phyloP scores from a whole-genome alignment of 2,329 filamentous ascomycete species.

The Trichoderma breve region DNA sequence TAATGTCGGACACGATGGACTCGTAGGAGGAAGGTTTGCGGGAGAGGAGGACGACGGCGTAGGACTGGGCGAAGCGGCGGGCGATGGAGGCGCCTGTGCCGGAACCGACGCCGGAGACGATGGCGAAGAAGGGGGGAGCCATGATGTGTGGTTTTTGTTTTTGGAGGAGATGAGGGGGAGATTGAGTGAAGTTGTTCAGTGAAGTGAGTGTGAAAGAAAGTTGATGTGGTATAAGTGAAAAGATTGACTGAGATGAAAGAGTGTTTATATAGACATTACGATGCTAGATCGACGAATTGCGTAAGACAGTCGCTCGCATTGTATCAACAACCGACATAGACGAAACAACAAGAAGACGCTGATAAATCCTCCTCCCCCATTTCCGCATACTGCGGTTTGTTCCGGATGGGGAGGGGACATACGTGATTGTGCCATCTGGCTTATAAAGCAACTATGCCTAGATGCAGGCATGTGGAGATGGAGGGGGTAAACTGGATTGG shows the following conservation, averaged over 20 bases:
- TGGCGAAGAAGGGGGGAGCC: constrained; percentile 52
- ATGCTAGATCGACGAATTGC: not conserved
- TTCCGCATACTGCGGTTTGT: not conserved
- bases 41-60: constrained; percentile 73
- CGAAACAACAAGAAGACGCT: not conserved
- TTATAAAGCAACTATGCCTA: constrained; percentile 7
- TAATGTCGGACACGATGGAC: constrained; percentile 67
- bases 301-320: not conserved
- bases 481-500: not conserved
- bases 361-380: not conserved
- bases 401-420: not conserved
- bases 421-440: not conserved
- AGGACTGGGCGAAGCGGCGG: constrained; percentile 59
- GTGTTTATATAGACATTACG: not conserved
- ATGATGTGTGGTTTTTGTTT: not conserved
- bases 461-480: not conserved
- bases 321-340: not conserved
- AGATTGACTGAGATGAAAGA: not conserved
- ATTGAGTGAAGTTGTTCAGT: not conserved
- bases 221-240: not conserved
- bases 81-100: constrained; percentile 60
- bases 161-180: not conserved
- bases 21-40: constrained; percentile 65
- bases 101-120: constrained; percentile 70
- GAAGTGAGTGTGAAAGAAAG: not conserved